Evolutionary conservation across 176 grass and related monocot species (phyloP), one percentile per base, ranked within the genome.

Genomic region (Calamus simplicifolius): DNA sequence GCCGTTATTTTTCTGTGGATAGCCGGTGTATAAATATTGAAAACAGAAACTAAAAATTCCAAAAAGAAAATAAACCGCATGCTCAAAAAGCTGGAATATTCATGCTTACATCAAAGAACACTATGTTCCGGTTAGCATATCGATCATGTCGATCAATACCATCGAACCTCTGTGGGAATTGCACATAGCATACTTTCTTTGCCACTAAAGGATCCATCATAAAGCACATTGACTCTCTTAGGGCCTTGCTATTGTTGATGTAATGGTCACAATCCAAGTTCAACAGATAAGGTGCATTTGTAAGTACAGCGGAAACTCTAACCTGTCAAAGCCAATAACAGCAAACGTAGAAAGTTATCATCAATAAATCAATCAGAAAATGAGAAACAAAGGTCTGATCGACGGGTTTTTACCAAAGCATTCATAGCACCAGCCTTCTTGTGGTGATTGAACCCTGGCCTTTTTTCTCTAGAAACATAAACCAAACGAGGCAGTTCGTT

Each of bases 401-500:
- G 4, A 12, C 48, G 61, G 19, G 49, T n/a, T 49, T 62, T 79
- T 81, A 95, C 89, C 85, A 95, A 50, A 56, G 89, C 66, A 80
- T 95, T 95, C 89, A 95, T 95, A 29, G 89, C 89, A 80, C 89
- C 89, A 51, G 89, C 89, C 75, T 95, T 95, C 66, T 95, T 95
- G 67, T 95, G 89, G 71, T 95, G 89, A 67, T 85, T 78, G 64
- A 85, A 95, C 17, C 89, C 89, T 2, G 89, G 89, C 28, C 89
- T 82, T 64, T 95, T 95, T 75, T 95, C 89, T 95, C 89, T 95
- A 16, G 89, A 95, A 38, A 85, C 81, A 69, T 95, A 95, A 65
- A 95, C 89, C 17, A 95, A 77, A 49, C 89, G 89, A 51, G 89
- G 89, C 19, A 95, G 64, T 63, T 95, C 81, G 71, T 95, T 89